Conservation (phyloP, 2,329 filamentous ascomycete genomes). For the Stromatinia cepivora region DNA sequence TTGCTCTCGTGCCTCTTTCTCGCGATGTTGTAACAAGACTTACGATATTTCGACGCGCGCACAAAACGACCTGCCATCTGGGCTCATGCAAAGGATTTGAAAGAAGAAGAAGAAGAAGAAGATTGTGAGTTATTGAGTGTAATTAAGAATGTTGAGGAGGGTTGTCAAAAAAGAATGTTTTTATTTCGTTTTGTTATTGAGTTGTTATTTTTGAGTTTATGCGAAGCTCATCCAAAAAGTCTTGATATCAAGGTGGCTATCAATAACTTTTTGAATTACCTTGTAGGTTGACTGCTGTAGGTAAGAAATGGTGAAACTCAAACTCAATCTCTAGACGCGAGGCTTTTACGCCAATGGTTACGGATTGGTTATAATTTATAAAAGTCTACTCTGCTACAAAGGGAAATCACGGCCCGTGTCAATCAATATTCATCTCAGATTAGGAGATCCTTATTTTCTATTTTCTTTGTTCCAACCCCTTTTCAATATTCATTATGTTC, state of each 20-base stretch:
- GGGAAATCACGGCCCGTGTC: background rate
- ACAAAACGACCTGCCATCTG: slow-evolving; percentile 71
- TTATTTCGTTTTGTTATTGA: background rate
- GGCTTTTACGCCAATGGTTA: background rate
- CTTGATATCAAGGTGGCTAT: slow-evolving; percentile 3
- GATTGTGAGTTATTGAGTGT: background rate
- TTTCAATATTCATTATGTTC: background rate
- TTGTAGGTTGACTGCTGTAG: background rate
- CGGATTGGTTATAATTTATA: slow-evolving; percentile 6
- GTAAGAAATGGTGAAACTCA: slow-evolving; percentile 9
- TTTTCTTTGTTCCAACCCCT: slow-evolving; percentile 10
- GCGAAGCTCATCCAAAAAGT: slow-evolving; percentile 10
- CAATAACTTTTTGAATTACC: background rate
- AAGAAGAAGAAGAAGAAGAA: background rate
- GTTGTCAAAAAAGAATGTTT: slow-evolving; percentile 17
- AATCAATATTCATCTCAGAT: slow-evolving; percentile 7
- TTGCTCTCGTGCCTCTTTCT: slow-evolving; percentile 32
- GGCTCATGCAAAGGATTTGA: slow-evolving; percentile 23
- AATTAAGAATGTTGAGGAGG: slow-evolving; percentile 24
- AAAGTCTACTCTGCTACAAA: slow-evolving; percentile 2
- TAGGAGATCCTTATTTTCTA: background rate
- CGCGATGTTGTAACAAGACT: slow-evolving; percentile 38
- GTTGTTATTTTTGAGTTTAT: slow-evolving; percentile 1
- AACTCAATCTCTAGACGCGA: slow-evolving; percentile 16
- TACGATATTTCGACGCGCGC: slow-evolving; percentile 72